A percentile compares a stretch with the other conserved stretches of the same genome.
phyloP scores from a whole-genome alignment of 1,284 basidiomycete species.

The Stygiomarasmius scandens region DNA sequence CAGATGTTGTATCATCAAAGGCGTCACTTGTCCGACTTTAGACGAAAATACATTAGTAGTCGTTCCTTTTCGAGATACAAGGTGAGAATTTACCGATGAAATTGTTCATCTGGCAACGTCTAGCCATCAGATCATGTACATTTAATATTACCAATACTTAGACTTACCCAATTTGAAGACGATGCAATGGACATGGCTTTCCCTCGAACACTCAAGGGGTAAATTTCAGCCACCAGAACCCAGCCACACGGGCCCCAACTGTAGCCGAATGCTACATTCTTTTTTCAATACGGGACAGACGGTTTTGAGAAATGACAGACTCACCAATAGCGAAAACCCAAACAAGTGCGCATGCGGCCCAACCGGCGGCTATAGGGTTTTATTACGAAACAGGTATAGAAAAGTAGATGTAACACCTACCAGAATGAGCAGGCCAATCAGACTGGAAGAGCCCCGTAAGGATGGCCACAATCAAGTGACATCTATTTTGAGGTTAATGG shows the following conservation, averaged over 20 bases:
- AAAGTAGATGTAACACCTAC: no score
- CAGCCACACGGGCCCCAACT: constrained; percentile 57
- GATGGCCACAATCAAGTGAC: constrained; percentile 66
- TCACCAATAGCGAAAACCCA: constrained; percentile 69
- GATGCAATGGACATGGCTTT: constrained; percentile 72
- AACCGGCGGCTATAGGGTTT: constrained; percentile 51
- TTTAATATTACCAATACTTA: no score
- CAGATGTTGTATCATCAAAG: constrained; percentile 51
- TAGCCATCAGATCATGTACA: no score
- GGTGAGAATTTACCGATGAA: constrained; percentile 55
- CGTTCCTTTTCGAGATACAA: no score
- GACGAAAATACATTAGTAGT: background rate
- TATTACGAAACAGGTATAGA: background rate
- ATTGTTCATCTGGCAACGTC: constrained; percentile 66
- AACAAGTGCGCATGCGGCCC: constrained; percentile 65
- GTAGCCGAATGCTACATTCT: constrained; percentile 1
- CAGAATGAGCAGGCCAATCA: constrained; percentile 51
- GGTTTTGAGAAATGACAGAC: constrained; percentile 14
- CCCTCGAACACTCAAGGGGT: constrained; percentile 68
- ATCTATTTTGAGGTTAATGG: constrained; percentile 35
- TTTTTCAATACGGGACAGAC: constrained; percentile 6
- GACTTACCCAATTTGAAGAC: constrained; percentile 68
- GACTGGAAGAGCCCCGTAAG: constrained; percentile 57
- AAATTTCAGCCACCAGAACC: constrained; percentile 70
- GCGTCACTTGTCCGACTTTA: constrained; percentile 49